Base-by-base conservation (phyloP, 768 basidiomycete genomes). In the Suillus cothurnatus region DNA sequence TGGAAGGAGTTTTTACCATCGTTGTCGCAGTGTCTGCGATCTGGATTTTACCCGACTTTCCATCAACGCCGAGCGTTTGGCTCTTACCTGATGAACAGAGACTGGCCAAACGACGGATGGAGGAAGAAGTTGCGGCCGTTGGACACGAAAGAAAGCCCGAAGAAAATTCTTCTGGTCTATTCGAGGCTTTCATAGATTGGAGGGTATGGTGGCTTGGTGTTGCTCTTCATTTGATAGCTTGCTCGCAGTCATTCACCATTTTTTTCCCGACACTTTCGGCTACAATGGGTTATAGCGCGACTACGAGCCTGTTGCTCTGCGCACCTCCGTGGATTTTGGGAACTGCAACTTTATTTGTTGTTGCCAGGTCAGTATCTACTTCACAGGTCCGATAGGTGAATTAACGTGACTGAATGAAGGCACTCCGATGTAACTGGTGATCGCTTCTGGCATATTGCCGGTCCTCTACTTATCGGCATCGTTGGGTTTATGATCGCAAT, bases 201-300 rank as follows among this genome's bases (percentile, higher is more conserved):
- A 90, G 87, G 75, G 88, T 94, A 38, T 94, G 92, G 89, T 90
- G 85, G 85, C 79, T 95, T 55, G 84, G 89, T 21, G 66, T 91
- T 36, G 82, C 88, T 2, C 73, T 91, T 57, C 85, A 84, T 21
- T 83, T 84, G 66, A 81, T 87, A 76, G 1, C 14, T 47, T 74
- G 86, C 34, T 84, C 88, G 11, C 71, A 91, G 36, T 88, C 86
- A 15, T 93, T 93, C 81, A 88, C 89, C 71, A 87, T 86, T 17
- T 93, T 88, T 74, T 93, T 93, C 79, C 91, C 89, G 15, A 91
- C 92, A 0, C 77, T 94, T 62, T 86, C 85, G 47, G 84, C 82
- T 26, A 94, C 92, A 11, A 81, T 95, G 76, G 89, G 89, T 17
- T 90, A 81, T 74, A 80, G 76, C 65, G 74, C 80, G 28, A 90